A percentile compares a stretch with the other conserved stretches of the same genome.
These are phyloP conservation scores for Anaeromyces robustus DNA, from an alignment of 192 early-diverging fungal genomes.

Conservation along the genomic window DNA sequence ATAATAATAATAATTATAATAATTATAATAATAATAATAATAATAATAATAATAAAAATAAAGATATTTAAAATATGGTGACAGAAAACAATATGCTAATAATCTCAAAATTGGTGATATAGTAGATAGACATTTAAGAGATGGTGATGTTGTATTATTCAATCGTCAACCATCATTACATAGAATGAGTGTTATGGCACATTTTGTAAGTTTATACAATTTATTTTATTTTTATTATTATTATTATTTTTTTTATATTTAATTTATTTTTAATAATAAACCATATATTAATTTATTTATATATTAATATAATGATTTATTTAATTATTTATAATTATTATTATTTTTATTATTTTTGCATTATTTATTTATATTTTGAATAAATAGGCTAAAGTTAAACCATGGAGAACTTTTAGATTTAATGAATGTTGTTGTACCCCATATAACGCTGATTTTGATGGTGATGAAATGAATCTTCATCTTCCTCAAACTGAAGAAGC, in stretches of 20 bases:
- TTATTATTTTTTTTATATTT: not conserved
- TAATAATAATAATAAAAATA: not conserved
- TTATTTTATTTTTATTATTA: not conserved
- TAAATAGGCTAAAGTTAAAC: slow-evolving; percentile 57
- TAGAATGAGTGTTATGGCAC: slow-evolving; percentile 92
- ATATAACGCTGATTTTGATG: slow-evolving; percentile 99
- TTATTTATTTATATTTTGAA: not conserved
- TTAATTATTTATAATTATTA: not conserved
- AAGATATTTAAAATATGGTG: slow-evolving; percentile 55
- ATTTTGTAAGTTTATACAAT: slow-evolving; percentile 41
- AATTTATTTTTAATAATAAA: not conserved
- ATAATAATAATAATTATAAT: too few species aligned
- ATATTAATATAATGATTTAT: too few species aligned
- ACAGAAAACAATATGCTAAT: slow-evolving; percentile 49
- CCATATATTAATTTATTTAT: not conserved
- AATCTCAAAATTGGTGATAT: slow-evolving; percentile 75
- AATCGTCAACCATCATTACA: slow-evolving; percentile 98
- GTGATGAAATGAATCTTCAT: slow-evolving; percentile 99
- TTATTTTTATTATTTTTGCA: not conserved
- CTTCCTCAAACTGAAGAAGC: slow-evolving; percentile 99
- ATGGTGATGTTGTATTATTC: slow-evolving; percentile 92
- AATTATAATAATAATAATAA: too few species aligned
- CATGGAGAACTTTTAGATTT: slow-evolving; percentile 96
- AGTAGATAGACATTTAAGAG: slow-evolving; percentile 86
- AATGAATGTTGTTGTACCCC: slow-evolving; percentile 99